Evolutionary conservation across 352 stramenopile genomes (phyloP), one percentile per base, ranked within the genome.

Genomic region (Elongisporangium prolatum): DNA sequence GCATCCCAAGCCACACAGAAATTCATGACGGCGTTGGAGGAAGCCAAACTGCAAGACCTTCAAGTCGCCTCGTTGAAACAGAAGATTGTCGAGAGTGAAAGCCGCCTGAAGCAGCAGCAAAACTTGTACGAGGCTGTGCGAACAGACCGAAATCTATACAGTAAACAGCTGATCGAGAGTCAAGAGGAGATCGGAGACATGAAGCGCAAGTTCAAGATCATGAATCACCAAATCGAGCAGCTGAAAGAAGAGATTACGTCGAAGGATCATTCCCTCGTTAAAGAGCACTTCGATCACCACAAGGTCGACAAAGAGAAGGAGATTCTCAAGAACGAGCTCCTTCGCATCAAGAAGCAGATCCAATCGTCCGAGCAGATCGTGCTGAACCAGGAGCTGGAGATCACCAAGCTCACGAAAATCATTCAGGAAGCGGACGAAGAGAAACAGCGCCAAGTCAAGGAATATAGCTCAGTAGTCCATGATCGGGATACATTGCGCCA

Each of bases 291-390:
- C 60, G 80, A 96, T 25, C 90, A 97, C 62, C 92, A 97, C 70
- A 95, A 94, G 66, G 92, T 97, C 18, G 88, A 96, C 64, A 98
- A 98, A 54, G 88, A 97, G 51, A 93, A 94, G 48, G 90, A 97
- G 54, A 79, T 86, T 8, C 73, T 97, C 21, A 88, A 89, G 59
- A 96, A 97, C 51, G 90, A 97, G 56, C 67, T 97, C 14, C 71
- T 90, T 17, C 93, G 93, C 34, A 95, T 97, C 54, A 87, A 88
- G 47, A 97, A 97, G 67, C 88, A 97, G 62, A 97, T 97, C 34
- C 73, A 91, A 24, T 89, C 73, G 14, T 86, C 71, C 7, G 91
- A 97, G 65, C 83, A 97, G 50, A 97, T 97, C 57, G 88, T 96
- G 21, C 54, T 80, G 0, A 97, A 97, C 59, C 90, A 97, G 64